Evolutionary conservation across 2,329 filamentous ascomycete genomes (phyloP).

Genomic region (Nannizziopsis arthrosporioides): DNA sequence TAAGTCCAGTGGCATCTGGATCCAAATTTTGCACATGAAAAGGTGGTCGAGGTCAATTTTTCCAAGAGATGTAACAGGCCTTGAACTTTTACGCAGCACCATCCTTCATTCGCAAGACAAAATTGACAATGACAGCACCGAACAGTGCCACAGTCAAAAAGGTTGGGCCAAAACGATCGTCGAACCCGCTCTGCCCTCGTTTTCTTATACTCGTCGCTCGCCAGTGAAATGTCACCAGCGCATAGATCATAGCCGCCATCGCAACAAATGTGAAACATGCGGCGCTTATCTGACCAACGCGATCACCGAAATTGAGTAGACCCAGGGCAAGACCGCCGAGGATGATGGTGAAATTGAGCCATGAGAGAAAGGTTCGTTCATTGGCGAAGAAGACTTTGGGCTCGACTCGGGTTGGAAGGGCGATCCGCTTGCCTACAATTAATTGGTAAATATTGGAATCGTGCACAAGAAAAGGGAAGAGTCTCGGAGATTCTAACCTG

Average conservation of each 20-base stretch:
- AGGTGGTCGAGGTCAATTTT: too few species aligned
- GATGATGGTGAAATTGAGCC: conserved; percentile 99
- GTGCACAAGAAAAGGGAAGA: conserved; percentile 1
- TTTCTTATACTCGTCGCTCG: conserved; percentile 82
- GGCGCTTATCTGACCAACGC: conserved; percentile 83
- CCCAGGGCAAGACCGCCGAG: conserved; percentile 92
- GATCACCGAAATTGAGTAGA: conserved; percentile 95
- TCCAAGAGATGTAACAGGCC: not conserved
- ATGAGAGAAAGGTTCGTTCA: conserved; percentile 96
- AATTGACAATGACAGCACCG: conserved; percentile 89
- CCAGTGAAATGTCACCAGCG: conserved; percentile 93
- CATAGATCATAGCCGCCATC: conserved; percentile 92
- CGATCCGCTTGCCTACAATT: conserved; percentile 80
- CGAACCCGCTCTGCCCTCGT: conserved; percentile 87
- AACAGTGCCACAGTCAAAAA: conserved; percentile 77
- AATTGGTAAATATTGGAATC: conserved; percentile 9
- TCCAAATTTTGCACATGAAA: too few species aligned
- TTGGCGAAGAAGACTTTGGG: conserved; percentile 99
- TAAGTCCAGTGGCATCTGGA: too few species aligned
- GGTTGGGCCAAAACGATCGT: conserved; percentile 89
- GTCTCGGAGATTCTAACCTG: conserved; percentile 48
- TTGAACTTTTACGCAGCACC: not conserved
- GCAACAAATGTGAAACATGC: conserved; percentile 89
- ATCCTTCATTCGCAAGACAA: conserved; percentile 55
- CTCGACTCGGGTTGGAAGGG: conserved; percentile 92